These are phyloP conservation scores for Diaporthe batatas DNA, from an alignment of 2,329 filamentous ascomycete genomes.

Conservation along the genomic window DNA sequence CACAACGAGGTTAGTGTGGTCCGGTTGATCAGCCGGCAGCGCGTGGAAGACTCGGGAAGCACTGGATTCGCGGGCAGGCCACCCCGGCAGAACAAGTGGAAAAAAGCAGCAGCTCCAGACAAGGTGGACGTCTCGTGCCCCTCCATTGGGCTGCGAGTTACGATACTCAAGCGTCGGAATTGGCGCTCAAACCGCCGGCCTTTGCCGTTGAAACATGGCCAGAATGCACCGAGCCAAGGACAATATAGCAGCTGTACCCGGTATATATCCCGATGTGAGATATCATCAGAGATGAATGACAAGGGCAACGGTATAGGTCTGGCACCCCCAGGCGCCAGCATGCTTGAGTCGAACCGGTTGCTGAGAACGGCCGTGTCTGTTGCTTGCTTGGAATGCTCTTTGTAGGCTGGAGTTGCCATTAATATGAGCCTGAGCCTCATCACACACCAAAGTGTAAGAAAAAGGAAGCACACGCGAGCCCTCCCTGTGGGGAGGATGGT, in stretches of 20 bases:
- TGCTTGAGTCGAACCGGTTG: neutral
- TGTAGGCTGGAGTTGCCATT: neutral
- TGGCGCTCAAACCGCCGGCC: constrained; percentile 40
- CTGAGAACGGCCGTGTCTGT: neutral
- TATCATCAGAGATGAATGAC: constrained; percentile 3
- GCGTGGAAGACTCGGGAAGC: constrained; percentile 11
- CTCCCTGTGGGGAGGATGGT: constrained; percentile 7
- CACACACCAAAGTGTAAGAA: neutral
- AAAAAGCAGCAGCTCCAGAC: constrained; percentile 17
- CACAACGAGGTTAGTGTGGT: neutral
- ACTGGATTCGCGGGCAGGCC: constrained; percentile 26
- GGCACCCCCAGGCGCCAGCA: neutral
- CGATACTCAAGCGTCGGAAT: constrained; percentile 16
- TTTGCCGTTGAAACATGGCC: constrained; percentile 29
- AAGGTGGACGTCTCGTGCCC: constrained; percentile 11
- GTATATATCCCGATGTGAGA: constrained; percentile 6
- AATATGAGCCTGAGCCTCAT: constrained; percentile 8
- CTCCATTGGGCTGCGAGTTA: neutral
- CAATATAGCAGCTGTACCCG: neutral
- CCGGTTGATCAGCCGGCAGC: constrained; percentile 35
- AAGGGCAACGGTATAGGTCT: neutral
- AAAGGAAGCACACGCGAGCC: constrained; percentile 26
- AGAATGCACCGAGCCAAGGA: constrained; percentile 30
- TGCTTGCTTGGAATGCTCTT: no score
- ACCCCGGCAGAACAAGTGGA: constrained; percentile 22